Conservation (phyloP, 192 early-diverging fungal species). For the Rhizophagus clarus region DNA sequence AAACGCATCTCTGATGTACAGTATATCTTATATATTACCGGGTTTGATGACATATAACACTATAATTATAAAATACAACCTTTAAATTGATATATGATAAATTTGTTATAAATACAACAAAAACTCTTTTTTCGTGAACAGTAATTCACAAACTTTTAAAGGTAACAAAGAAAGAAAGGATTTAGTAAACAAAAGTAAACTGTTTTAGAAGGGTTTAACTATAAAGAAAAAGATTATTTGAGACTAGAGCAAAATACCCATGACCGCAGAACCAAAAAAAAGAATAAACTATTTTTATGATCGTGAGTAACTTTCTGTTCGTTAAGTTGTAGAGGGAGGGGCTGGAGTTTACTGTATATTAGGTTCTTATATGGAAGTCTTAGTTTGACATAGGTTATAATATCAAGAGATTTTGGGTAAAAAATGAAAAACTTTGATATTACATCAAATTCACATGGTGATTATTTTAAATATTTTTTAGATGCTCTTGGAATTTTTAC, state of each 20-base stretch:
- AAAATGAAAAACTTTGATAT: not conserved
- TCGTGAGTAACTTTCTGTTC: conserved; percentile 37
- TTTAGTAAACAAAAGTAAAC: not conserved
- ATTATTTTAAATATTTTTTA: conserved; percentile 8
- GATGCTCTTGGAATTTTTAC: conserved; percentile 67
- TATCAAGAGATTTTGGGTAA: conserved; percentile 26
- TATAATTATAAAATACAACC: not conserved
- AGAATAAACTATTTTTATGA: conserved; percentile 68
- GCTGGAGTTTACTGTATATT: not conserved
- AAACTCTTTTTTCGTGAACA: not conserved
- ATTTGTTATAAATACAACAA: not conserved
- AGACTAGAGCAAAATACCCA: conserved; percentile 28
- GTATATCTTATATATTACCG: not conserved
- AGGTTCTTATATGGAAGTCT: not conserved
- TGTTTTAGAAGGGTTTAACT: not conserved
- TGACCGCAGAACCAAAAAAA: conserved; percentile 54
- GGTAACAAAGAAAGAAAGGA: not conserved
- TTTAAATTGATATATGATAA: not conserved
- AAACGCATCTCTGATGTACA: conserved; percentile 1
- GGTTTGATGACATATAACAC: not conserved
- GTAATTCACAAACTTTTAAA: not conserved
- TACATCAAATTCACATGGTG: not conserved
- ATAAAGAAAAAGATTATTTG: not conserved
- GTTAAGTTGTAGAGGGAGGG: not conserved
- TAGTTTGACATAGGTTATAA: conserved; percentile 1